Base-by-base conservation (phyloP, 2,329 filamentous ascomycete species). In the Aphanoascus verrucosus region DNA sequence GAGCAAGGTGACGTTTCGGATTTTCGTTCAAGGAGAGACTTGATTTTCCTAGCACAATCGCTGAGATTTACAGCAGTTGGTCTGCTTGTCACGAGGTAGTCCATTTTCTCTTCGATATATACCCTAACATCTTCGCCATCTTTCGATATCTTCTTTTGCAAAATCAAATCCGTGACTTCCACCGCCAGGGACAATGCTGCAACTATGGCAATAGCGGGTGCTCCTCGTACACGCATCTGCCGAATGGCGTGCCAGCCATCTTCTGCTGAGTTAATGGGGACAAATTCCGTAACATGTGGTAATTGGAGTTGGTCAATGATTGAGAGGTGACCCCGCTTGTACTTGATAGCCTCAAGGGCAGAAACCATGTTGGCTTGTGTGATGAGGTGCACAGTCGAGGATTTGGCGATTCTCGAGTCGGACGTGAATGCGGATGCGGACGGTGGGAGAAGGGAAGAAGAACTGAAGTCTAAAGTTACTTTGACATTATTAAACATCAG, bases 201-300 rank as follows among this genome's bases (percentile, higher is more conserved):
- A n/a, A 98, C 93, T 59, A 98, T 97, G 43, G 93, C 93, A 67
- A 98, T 98, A 44, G 93, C 93, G 0, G 93, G 93, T 4, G 93
- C 93, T 40, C 88, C 85, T 50, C 81, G 76, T 14, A 76, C 74
- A 59, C 79, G 77, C 81, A 84, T 84, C 48, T 80, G 75, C 61
- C 79, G 81, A 65, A 84, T 84, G 4, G 80, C 80, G 64, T 81
- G 76, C 80, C 80, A 83, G 54, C 77, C 81, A 69, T 83, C 80
- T 62, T 79, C 73, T 48, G 74, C 72, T 35, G 73, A 74, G 53
- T 67, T 67, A 57, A 84, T 72, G 45, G 74, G 63, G 48, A 80
- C 74, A 61, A 80, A 84, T 55, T 74, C 69, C 59, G 79, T 75
- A 52, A 77, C 69, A 60, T 83, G 79, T 5, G 81, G 81, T 20